phyloP scores from a whole-genome alignment of 805 yeast genomes.

The Monosporozyma siamensis region DNA sequence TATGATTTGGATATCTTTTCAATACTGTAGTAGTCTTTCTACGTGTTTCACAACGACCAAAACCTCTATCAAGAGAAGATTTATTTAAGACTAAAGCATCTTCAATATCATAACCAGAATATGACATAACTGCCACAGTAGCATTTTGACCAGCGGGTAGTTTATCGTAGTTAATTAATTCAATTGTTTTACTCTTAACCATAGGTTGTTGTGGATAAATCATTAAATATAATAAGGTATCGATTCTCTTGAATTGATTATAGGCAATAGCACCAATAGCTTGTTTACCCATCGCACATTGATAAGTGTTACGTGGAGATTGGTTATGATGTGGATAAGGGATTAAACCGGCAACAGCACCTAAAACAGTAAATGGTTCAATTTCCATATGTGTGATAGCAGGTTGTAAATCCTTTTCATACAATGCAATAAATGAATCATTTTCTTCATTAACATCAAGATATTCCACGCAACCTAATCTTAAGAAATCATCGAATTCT shows the following conservation, averaged over 20 bases:
- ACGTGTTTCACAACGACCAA: conserved; percentile 94
- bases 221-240: conserved; percentile 86
- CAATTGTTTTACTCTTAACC: conserved; percentile 97
- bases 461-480: conserved; percentile 83
- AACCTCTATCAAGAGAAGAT: conserved; percentile 90
- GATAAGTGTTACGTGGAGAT: conserved; percentile 98
- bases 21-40: conserved; percentile 83
- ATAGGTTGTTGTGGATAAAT: conserved; percentile 99
- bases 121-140: conserved; percentile 97
- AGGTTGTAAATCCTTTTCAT: conserved; percentile 53
- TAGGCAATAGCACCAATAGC: conserved; percentile 99
- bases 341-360: conserved; percentile 96
- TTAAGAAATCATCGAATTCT: conserved; percentile 86
- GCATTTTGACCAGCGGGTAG: conserved; percentile 99
- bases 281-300: conserved; percentile 99
- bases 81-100: conserved; percentile 95
- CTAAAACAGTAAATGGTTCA: conserved; percentile 94
- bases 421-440: conserved; percentile 84
- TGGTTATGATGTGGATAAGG: conserved; percentile 99
- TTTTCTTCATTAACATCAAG: conserved; percentile 96
- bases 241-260: conserved; percentile 92
- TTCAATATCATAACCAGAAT: conserved; percentile 98
- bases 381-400: conserved; percentile 84
- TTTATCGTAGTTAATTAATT: conserved; percentile 88
- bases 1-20: conserved; percentile 88